Evolutionary conservation across 192 early-diverging fungal genomes (phyloP), one percentile per base, ranked within the genome.

Genomic region (Mortierella claussenii): DNA sequence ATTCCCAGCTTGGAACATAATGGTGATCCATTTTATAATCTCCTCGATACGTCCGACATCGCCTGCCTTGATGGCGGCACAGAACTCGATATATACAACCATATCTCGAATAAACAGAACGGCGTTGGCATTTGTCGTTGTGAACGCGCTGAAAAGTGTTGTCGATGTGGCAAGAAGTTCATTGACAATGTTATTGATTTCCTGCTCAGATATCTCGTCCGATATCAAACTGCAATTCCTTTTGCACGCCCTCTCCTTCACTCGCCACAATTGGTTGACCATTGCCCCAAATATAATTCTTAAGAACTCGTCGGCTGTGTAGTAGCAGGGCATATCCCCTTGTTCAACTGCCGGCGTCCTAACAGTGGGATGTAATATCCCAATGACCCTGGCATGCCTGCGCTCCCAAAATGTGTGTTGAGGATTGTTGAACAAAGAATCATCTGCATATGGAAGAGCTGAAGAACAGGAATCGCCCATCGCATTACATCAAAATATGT

Each of bases 381-480:
- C 34, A 64, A 42, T 5, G 50, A 42, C 24, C 60, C 60, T 2
- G 36, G 40, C 11, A 11, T 32, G 1, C 17, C 20, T 0, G n/a
- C 12, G 8, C 12, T 8, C 0, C 62, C 62, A 46, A 33, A 65
- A 46, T 65, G 50, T 8, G 49, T 65, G 1, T 37, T 50, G n/a
- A 65, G 28, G 17, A 65, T 51, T 4, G 26, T 54, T 1, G n/a
- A 17, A 27, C 51, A 18, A 3, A 53, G 20, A 2, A n/a, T 5
- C 62, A 65, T 65, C 13, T 53, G 52, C 28, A 65, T 21, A 32
- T 65, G 62, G 23, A 65, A 65, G 18, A 65, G 51, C 21, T 65
- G 62, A 0, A 65, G 4, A 1, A 65, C 30, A 4, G 62, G 62
- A 32, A 32, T 12, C 23, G 37, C 28, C 52, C 51, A 65, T 33